phyloP scores from a whole-genome alignment of 164 flowering plant species.

The Amborella trichopoda region DNA sequence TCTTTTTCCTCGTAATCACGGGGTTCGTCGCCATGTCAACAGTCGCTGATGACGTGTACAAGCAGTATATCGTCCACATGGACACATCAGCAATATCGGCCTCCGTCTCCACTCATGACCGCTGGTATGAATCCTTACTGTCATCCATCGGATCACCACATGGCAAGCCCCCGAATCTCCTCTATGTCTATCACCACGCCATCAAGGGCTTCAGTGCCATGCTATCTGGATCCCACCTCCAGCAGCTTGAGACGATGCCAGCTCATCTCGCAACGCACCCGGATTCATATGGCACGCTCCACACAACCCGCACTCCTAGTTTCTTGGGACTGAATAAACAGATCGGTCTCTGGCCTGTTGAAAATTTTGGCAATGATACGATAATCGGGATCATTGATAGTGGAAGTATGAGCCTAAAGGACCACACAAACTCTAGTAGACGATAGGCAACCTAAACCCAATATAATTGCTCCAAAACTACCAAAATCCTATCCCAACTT shows the following conservation, averaged over 20 bases:
- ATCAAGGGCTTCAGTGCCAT: constrained; percentile 20
- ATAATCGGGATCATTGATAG: constrained; percentile 54
- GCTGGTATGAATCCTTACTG: constrained; percentile 30
- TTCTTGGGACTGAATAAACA: constrained; percentile 31
- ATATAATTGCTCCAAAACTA: too few species aligned
- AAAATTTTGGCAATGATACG: constrained; percentile 37
- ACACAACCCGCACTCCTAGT: constrained; percentile 42
- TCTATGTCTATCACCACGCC: constrained; percentile 17
- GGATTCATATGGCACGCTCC: constrained; percentile 17
- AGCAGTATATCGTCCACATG: constrained; percentile 51
- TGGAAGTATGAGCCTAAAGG: too few species aligned
- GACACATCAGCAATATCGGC: constrained; percentile 43
- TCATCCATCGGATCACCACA: constrained; percentile 12
- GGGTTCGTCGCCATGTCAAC: too few species aligned
- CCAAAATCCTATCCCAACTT: too few species aligned
- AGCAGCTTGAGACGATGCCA: constrained; percentile 11
- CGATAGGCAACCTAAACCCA: too few species aligned
- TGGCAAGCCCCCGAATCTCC: background rate
- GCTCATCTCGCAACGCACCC: constrained; percentile 27
- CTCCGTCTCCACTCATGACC: constrained; percentile 20
- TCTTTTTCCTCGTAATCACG: too few species aligned
- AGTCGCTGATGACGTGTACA: too few species aligned
- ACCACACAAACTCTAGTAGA: too few species aligned
- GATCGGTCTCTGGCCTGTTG: constrained; percentile 43
- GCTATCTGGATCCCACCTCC: constrained; percentile 8